Conservation (phyloP, 2,329 filamentous ascomycete genomes). For the Verticillium nubilum region DNA sequence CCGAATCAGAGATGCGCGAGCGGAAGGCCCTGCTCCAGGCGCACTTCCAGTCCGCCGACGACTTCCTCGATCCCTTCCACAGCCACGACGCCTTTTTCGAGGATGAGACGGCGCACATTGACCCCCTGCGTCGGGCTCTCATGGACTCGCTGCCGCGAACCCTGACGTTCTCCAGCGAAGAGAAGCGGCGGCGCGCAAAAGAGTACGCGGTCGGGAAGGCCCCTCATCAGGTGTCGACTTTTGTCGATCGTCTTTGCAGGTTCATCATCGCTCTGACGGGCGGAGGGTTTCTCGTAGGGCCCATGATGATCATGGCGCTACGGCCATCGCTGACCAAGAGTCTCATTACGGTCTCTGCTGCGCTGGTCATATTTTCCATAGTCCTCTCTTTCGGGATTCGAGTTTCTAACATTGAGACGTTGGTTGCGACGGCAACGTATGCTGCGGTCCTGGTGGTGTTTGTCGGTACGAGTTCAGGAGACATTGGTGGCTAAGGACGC, state of each 20-base stretch:
- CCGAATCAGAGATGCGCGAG: neutral
- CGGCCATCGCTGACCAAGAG: slow-evolving; percentile 8
- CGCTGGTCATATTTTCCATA: slow-evolving; percentile 10
- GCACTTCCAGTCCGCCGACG: neutral
- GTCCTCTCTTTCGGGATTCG: slow-evolving; percentile 1
- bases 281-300: slow-evolving; percentile 7
- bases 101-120: neutral
- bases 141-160: neutral
- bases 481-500: neutral
- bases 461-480: slow-evolving; percentile 11
- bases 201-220: neutral
- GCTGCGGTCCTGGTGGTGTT: slow-evolving; percentile 16
- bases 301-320: slow-evolving; percentile 13
- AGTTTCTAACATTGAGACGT: slow-evolving; percentile 7
- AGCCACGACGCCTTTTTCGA: neutral
- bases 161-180: neutral
- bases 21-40: neutral
- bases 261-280: slow-evolving; percentile 10
- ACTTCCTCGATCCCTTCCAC: neutral
- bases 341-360: slow-evolving; percentile 7
- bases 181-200: neutral
- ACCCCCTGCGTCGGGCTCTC: neutral
- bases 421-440: slow-evolving; percentile 12
- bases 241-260: slow-evolving; percentile 1
- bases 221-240: neutral